Evolutionary conservation across 768 basidiomycete species (phyloP).

Genomic region (Leccinellum luteum): DNA sequence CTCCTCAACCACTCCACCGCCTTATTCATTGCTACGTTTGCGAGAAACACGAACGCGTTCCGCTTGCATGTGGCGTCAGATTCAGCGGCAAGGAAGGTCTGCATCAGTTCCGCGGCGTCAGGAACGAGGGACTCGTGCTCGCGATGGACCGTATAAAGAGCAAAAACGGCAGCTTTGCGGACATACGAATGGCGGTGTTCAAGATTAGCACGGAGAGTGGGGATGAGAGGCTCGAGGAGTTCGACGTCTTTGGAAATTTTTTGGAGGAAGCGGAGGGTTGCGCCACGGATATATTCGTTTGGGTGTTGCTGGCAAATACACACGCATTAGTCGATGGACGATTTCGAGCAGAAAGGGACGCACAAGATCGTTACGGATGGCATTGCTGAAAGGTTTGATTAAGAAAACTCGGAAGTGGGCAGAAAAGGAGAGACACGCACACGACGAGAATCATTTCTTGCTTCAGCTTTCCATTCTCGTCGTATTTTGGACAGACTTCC

Average conservation of each 20-base stretch:
- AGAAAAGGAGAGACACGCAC: constrained; percentile 46
- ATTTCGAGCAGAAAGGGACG: constrained; percentile 28
- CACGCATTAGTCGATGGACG: background rate
- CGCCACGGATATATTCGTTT: constrained; percentile 98
- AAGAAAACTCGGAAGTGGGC: constrained; percentile 1
- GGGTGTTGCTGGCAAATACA: constrained; percentile 82
- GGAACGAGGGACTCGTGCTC: constrained; percentile 94
- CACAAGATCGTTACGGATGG: constrained; percentile 95
- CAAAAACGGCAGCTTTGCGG: constrained; percentile 97
- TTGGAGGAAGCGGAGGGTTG: constrained; percentile 94
- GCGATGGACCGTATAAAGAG: constrained; percentile 91
- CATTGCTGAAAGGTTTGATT: constrained; percentile 58
- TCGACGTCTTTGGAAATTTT: constrained; percentile 93
- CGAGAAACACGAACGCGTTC: constrained; percentile 95
- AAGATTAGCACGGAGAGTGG: constrained; percentile 88
- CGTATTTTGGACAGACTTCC: constrained; percentile 98
- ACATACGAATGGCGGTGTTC: constrained; percentile 98
- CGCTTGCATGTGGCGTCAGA: constrained; percentile 95
- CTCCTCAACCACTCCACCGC: constrained; percentile 90
- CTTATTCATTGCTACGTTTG: constrained; percentile 80
- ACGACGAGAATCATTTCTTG: constrained; percentile 99
- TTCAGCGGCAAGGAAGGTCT: constrained; percentile 95
- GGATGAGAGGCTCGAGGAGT: constrained; percentile 92
- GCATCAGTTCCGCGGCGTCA: constrained; percentile 93
- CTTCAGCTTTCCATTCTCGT: constrained; percentile 95